Conservation (phyloP, 2,329 filamentous ascomycete species). For the Ciborinia camelliae region DNA sequence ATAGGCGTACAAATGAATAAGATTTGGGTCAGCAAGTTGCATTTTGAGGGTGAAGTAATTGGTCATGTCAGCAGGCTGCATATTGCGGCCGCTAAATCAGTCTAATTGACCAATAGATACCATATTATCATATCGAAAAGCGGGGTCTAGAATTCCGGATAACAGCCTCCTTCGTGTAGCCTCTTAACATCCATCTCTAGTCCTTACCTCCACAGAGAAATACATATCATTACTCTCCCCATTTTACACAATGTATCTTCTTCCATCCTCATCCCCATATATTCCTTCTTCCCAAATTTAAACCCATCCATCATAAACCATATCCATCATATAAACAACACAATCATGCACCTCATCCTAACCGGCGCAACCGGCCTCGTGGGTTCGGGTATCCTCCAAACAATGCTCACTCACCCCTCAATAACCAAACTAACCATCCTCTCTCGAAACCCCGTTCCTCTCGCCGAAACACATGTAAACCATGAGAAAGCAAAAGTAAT, state of each 20-base stretch:
- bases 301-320: background rate
- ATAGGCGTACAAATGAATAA: background rate
- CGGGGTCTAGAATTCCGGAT: background rate
- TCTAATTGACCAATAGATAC: background rate
- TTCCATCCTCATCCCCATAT: background rate
- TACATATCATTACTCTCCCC: background rate
- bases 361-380: conserved; percentile 67
- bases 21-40: conserved; percentile 7
- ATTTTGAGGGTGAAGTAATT: background rate
- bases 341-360: conserved; percentile 60
- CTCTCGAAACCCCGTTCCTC: conserved; percentile 59
- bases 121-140: background rate
- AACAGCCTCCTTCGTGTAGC: background rate
- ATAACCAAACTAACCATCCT: conserved; percentile 67
- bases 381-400: conserved; percentile 58
- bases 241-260: background rate
- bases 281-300: no score
- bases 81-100: background rate
- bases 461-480: conserved; percentile 55
- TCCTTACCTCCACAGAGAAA: background rate
- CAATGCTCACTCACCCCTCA: conserved; percentile 51
- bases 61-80: conserved; percentile 7
- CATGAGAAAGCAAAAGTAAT: conserved; percentile 58
- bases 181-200: background rate
- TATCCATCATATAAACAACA: background rate